Conservation (phyloP, 306 rosid genomes). For the apple (Malus domestica) region ASM211411v1 NC_041801.1:166501-167000, state of each 20-base stretch:
- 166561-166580: not conserved
- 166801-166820: constrained; percentile 2
- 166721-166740: constrained; percentile 37
- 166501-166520: constrained; percentile 51
- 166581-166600: constrained; percentile 15
- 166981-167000: constrained; percentile 42
- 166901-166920: constrained; percentile 29
- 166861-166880: constrained; percentile 6
- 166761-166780: constrained; percentile 17
- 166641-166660: constrained; percentile 57
- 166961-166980: constrained; percentile 18
- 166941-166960: constrained; percentile 24
- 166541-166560: constrained; percentile 8
- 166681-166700: constrained; percentile 54
- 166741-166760: constrained; percentile 19
- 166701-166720: constrained; percentile 46
- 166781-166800: constrained; percentile 25
- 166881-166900: constrained; percentile 11
- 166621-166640: constrained; percentile 78
- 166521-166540: constrained; percentile 35
- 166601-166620: constrained; percentile 47
- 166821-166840: constrained; percentile 11
- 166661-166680: constrained; percentile 62
- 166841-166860: constrained; percentile 35
- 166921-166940: constrained; percentile 17